Conservation (phyloP, 495 filamentous ascomycete genomes). For the Trichocladium antarcticum region DNA sequence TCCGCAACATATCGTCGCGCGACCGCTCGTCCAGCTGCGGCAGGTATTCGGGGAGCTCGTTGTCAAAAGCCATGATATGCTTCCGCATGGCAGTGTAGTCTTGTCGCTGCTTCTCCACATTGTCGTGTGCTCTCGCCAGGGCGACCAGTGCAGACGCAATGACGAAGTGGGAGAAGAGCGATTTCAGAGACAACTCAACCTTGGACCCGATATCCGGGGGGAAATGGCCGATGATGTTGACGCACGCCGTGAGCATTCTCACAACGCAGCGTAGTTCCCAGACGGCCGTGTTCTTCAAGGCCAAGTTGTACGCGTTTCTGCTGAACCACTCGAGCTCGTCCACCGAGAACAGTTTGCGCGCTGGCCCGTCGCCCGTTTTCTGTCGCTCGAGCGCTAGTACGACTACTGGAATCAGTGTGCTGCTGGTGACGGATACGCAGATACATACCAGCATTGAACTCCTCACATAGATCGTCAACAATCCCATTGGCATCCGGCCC, state of each 20-base stretch:
- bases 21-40: conserved; percentile 33
- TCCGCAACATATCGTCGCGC: conserved; percentile 44
- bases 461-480: conserved; percentile 44
- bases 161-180: conserved; percentile 60
- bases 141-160: conserved; percentile 46
- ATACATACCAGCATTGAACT: conserved; percentile 52
- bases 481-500: conserved; percentile 17
- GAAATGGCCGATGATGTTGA: conserved; percentile 50
- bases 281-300: conserved; percentile 45
- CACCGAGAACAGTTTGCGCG: conserved; percentile 38
- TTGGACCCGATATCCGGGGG: conserved; percentile 37
- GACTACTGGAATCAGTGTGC: conserved; percentile 24
- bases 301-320: conserved; percentile 64
- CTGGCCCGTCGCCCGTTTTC: conserved; percentile 14
- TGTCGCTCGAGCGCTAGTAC: conserved; percentile 38
- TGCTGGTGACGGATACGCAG: background rate
- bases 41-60: conserved; percentile 26
- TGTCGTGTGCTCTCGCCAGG: conserved; percentile 54
- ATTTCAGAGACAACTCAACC: conserved; percentile 46
- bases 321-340: conserved; percentile 73
- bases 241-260: conserved; percentile 48
- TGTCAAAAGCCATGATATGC: conserved; percentile 46
- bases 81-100: conserved; percentile 49
- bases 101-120: conserved; percentile 45
- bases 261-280: conserved; percentile 44